Evolutionary conservation across 140 eudicot species (phyloP), one percentile per base, ranked within the genome.

Genomic region (Flaveria floridana): DNA sequence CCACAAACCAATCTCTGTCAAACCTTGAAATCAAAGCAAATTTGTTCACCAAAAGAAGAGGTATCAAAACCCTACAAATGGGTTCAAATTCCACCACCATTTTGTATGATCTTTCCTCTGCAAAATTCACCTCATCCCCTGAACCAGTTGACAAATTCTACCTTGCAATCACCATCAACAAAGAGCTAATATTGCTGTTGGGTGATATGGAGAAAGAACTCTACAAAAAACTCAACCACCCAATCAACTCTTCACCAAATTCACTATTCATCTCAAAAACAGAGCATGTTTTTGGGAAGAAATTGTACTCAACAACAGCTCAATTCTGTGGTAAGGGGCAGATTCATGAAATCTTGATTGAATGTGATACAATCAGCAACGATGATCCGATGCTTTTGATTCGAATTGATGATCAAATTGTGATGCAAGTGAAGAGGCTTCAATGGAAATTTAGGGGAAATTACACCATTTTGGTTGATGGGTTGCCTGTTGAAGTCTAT

Each of bases 361-460:
- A 87, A 39, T 85, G 90, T 46, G 85, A 82, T 37, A 75, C 85
- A 0, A 47, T 9, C 7, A 73, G 82, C 0, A 44, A 30, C 2
- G 73, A 48, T 20, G 91, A 88, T 47, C 87, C 88, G 23, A 53
- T 78, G 41, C 71, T 90, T 6, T 70, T 66, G 74, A 79, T 90
- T 2, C 57, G 83, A 1, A 47, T 90, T 0, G 96, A 90, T 68
- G 73, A 84, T 0, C 82, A 84, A 42, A 28, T 59, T 5, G 87
- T 84, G 78, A 75, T 90, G 85, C 80, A 84, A 58, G 91, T 90
- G 51, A 82, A 84, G 76, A 68, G 68, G 42, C 85, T 90, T 10
- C 76, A 77, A 23, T 90, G 96, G 96, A 90, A 90, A 55, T 90
- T 90, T 58, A 48, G 96, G 68, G 96, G 96, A 1, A 90, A 90